Evolutionary conservation across 2,329 filamentous ascomycete species (phyloP), one percentile per base, ranked within the genome.

Genomic region (Cladosporium sp.): DNA sequence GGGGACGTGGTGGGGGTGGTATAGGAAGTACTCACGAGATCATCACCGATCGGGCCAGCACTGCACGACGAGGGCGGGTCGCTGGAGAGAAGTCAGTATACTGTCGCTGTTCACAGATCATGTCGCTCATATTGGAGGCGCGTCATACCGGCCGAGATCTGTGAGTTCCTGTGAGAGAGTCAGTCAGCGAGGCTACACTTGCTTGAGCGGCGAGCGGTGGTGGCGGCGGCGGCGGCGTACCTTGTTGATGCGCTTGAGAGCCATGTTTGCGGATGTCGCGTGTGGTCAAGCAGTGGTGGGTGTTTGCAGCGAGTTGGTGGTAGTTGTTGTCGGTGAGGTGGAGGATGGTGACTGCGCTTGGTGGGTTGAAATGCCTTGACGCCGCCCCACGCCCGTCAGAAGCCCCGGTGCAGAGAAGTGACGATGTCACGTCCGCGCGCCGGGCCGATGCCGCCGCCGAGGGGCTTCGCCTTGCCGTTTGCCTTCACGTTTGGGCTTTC

Each of bases 31-130:
- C 92, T 78, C 93, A 98, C 95, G 88, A 99, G 82, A 85, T 99
- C 95, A 85, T 98, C 94, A 81, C 93, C 93, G 77, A 96, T 90
- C 74, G 95, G 95, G 73, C 95, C 95, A 76, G 95, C 95, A 79
- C 94, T 98, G 89, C 95, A 99, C 74, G 94, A 98, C 67, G 95
- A 98, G 78, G 95, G 95, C 79, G 95, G 95, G 81, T 99, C 95
- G 85, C 95, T 98, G 75, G 70, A 67, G 36, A 36, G 62, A 57
- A 66, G 77, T 82, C 74, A 82, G 78, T 72, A 66, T 55, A n/a
- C 41, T 62, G 30, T 26, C 21, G 41, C 41, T 47, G n/a, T 47
- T 10, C n/a, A 12, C n/a, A 47, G 57, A 41, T 44, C 47, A 51
- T 57, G 58, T 38, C 21, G 61, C 52, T 52, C 30, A 49, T n/a